These are phyloP conservation scores for Boletus eberwhitei DNA, from an alignment of 768 basidiomycete species.

Conservation along the genomic window DNA sequence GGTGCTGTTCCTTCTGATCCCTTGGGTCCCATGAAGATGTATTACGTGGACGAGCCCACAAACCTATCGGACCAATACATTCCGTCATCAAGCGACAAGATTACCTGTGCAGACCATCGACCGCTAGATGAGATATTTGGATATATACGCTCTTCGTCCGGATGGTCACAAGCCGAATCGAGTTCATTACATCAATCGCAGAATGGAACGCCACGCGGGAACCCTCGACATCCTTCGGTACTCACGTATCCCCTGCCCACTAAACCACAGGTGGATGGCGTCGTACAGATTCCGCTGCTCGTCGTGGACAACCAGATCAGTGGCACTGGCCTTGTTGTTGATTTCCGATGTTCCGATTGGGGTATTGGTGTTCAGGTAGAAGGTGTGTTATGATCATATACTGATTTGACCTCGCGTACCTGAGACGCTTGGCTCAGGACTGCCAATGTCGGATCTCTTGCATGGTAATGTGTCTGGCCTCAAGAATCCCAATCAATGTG, in stretches of 20 bases:
- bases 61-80: conserved; percentile 22
- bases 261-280: conserved; percentile 20
- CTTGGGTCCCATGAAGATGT: background rate
- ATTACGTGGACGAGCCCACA: background rate
- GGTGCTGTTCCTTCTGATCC: background rate
- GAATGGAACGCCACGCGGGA: conserved; percentile 1
- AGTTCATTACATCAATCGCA: background rate
- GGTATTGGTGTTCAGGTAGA: conserved; percentile 20
- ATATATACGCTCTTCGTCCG: background rate
- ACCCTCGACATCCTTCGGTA: background rate
- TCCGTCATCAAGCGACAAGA: conserved; percentile 28
- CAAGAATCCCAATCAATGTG: conserved; percentile 16
- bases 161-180: background rate
- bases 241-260: conserved; percentile 19
- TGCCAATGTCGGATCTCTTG: conserved; percentile 27
- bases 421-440: conserved; percentile 9
- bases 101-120: conserved; percentile 26
- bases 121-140: conserved; percentile 29
- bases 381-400: conserved; percentile 6
- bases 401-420: background rate
- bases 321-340: conserved; percentile 18
- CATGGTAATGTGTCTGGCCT: conserved; percentile 19
- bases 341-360: conserved; percentile 23
- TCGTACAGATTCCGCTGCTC: conserved; percentile 21
- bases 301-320: conserved; percentile 21